These are phyloP conservation scores for Echinosphaeria canescens DNA, from an alignment of 2,329 filamentous ascomycete species.

Conservation along the genomic window DNA sequence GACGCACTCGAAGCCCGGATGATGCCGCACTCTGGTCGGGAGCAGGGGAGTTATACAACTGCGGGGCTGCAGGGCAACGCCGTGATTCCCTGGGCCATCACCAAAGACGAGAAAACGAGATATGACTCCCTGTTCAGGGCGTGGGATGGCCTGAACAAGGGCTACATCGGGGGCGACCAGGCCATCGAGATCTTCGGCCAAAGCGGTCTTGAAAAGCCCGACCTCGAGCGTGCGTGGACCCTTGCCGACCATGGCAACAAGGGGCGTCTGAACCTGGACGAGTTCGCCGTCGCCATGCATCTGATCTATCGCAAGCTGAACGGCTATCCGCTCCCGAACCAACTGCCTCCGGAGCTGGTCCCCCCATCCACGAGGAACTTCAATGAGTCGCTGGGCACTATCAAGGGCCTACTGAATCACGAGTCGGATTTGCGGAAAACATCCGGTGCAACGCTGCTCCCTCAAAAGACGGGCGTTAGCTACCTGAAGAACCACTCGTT, in stretches of 20 bases:
- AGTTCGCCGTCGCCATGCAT: slow-evolving; percentile 98
- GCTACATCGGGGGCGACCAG: slow-evolving; percentile 76
- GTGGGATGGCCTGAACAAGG: slow-evolving; percentile 90
- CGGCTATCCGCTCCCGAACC: slow-evolving; percentile 76
- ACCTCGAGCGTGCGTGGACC: slow-evolving; percentile 88
- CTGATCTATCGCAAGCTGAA: slow-evolving; percentile 95
- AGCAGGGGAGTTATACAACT: slow-evolving; percentile 64
- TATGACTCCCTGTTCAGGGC: slow-evolving; percentile 91
- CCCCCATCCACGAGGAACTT: slow-evolving; percentile 90
- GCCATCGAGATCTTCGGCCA: slow-evolving; percentile 96
- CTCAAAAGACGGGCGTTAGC: slow-evolving; percentile 94
- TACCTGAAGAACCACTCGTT: slow-evolving; percentile 95
- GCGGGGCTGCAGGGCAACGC: slow-evolving; percentile 81
- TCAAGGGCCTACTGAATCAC: slow-evolving; percentile 74
- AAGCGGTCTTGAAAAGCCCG: slow-evolving; percentile 76
- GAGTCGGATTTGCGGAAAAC: slow-evolving; percentile 82
- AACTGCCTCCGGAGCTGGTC: slow-evolving; percentile 76
- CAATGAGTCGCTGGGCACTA: slow-evolving; percentile 76
- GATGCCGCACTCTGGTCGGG: slow-evolving; percentile 92
- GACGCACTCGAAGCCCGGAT: slow-evolving; percentile 81
- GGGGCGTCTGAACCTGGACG: slow-evolving; percentile 82
- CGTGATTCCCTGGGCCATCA: slow-evolving; percentile 94
- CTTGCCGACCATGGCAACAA: slow-evolving; percentile 86
- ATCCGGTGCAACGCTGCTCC: slow-evolving; percentile 73
- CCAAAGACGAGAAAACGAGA: slow-evolving; percentile 93